Evolutionary conservation across 2,329 filamentous ascomycete species (phyloP), one percentile per base, ranked within the genome.

Genomic region (Neofusicoccum sp.): DNA sequence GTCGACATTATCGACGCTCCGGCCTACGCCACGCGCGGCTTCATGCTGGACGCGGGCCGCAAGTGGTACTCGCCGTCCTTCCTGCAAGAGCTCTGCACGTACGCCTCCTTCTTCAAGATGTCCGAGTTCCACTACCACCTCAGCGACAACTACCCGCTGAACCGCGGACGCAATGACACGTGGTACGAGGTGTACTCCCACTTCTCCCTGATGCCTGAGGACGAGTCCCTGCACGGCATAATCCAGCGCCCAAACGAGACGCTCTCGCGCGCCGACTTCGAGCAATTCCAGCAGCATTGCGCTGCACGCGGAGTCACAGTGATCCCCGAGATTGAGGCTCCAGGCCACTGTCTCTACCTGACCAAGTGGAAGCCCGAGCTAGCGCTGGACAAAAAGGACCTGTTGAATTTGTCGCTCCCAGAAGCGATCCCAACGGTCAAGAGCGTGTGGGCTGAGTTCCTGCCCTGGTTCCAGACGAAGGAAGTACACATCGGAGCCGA

Each of bases 91-190:
- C 67, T 80, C 22, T 81, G 79, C 71, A 78, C 77, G 31, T 80
- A 80, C 61, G 76, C 76, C 1, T 78, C 76, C 12, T 80, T 80
- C 68, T 83, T 82, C 73, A 83, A 81, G 68, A 73, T 82, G 68
- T 78, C 76, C 11, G 79, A 81, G 66, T 82, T 83, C 56, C 81
- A 83, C 62, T 81, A 81, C 65, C 81, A 83, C 66, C 77, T 78
- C 6, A 81, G 78, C 67, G 81, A 83, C 70, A 82, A 83, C 65
- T 81, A 80, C 64, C 79, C 79, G 0, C 66, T 83, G 45, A 82
- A 80, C 63, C 76, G 80, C 6, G 80, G 80, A 1, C 76, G 70
- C 52, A 82, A 82, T 56, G 76, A 78, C 45, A 80, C 80, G 0
- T 82, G 79, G 79, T 67, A 73, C 31, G 65, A 80, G 4, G 78